Evolutionary conservation across 768 basidiomycete species (phyloP), one percentile per base, ranked within the genome.

Genomic region (Boletus vermiculosoides): DNA sequence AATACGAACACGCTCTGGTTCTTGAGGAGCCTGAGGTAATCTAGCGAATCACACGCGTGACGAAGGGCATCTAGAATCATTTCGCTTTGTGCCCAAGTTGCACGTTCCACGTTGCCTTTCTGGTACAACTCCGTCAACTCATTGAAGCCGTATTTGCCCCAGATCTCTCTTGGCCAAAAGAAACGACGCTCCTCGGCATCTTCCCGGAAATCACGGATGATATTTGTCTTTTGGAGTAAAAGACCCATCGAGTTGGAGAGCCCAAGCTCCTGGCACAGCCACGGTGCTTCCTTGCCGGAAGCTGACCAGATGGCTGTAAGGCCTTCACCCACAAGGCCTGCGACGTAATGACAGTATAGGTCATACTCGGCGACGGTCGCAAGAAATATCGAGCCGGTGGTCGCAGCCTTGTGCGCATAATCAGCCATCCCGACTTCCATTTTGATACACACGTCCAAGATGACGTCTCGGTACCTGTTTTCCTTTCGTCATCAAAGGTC

Each of bases 311-410:
- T 78, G 13, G 92, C 84, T 0, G 92, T 93, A 33, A 96, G 83
- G 45, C 95, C 95, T 72, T 98, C 95, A 36, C 96, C 96, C 57
- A 98, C 96, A 55, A 99, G 87, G 3, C 96, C 96, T 0, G 96
- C 96, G 63, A 98, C 96, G 69, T 94, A 98, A 73, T 99, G 96
- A 71, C 96, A 99, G 74, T 99, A 99, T 15, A 99, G 82, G 71
- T 98, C 93, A 76, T 94, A 99, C 63, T 97, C 94, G 37, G 84
- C 78, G 52, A 94, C 74, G 7, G 88, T 85, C 45, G 84, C 81
- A 53, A 97, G 80, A 66, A 88, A 87, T 60, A 85, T 80, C 44
- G 82, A 76, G 50, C 85, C 86, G 0, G 84, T 84, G 6, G 86
- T 78, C 6, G 87, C 87, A 6, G 92, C 87, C 61, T 86, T 85